Evolutionary conservation across 768 basidiomycete genomes (phyloP).

Genomic region (Leccinum pellstonianum): DNA sequence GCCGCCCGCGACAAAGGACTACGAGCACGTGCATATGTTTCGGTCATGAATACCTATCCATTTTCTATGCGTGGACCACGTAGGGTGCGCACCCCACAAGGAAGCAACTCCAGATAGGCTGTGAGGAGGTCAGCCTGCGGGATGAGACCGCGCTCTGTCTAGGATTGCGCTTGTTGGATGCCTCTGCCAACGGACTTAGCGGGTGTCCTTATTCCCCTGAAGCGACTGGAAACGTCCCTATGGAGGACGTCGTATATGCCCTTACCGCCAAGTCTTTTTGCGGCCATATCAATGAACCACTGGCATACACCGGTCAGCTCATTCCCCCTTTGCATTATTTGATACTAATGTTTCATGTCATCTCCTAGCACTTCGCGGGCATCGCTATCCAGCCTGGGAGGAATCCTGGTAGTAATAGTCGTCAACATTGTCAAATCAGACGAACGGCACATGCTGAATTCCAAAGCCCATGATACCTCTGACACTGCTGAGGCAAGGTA

Average conservation of each 20-base stretch:
- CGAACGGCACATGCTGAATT: too few relatives aligned
- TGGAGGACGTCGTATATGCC: constrained; percentile 88
- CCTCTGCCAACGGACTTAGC: constrained; percentile 88
- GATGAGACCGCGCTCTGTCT: constrained; percentile 38
- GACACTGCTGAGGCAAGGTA: too few relatives aligned
- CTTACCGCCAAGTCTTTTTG: constrained; percentile 62
- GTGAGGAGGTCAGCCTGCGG: constrained; percentile 88
- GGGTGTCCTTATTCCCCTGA: constrained; percentile 98
- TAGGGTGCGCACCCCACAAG: constrained; percentile 67
- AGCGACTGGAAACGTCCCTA: constrained; percentile 92
- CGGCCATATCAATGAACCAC: constrained; percentile 42
- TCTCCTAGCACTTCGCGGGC: background rate
- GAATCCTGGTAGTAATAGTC: background rate
- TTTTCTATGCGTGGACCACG: constrained; percentile 64
- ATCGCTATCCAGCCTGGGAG: background rate
- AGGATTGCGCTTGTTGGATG: constrained; percentile 38
- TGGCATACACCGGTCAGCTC: constrained; percentile 17
- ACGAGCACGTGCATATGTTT: constrained; percentile 82
- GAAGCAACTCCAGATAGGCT: constrained; percentile 82
- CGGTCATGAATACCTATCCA: constrained; percentile 80
- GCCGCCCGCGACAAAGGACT: constrained; percentile 60
- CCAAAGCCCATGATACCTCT: too few relatives aligned
- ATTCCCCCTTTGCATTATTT: background rate
- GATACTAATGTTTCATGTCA: background rate
- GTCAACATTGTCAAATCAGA: background rate